Evolutionary conservation across 1,284 basidiomycete species (phyloP).

Genomic region (Microbotryomycetes sp.): DNA sequence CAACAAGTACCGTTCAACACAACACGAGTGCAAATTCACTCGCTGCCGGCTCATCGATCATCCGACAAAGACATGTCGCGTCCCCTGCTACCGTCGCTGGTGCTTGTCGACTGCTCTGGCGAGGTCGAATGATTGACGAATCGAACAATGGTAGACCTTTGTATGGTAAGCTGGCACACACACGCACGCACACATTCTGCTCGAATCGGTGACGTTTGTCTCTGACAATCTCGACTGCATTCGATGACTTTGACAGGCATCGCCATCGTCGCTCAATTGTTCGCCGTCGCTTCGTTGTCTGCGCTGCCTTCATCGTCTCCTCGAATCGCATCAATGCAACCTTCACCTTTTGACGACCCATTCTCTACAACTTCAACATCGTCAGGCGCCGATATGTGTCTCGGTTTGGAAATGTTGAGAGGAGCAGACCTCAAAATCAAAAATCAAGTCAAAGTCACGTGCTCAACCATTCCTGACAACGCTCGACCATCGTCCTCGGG

Average conservation of each 20-base stretch:
- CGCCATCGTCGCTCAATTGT: slow-evolving; percentile 31
- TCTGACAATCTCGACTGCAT: no score
- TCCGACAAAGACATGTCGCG: not conserved
- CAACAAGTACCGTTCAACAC: no score
- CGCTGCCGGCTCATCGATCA: no score
- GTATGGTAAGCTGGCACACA: slow-evolving; percentile 4
- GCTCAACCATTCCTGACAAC: no score
- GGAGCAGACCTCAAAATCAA: slow-evolving; percentile 12
- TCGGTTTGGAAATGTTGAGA: slow-evolving; percentile 31
- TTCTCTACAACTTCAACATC: slow-evolving; percentile 13
- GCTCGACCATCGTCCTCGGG: not conserved
- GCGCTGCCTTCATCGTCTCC: slow-evolving; percentile 1
- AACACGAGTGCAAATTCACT: no score
- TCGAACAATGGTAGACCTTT: not conserved
- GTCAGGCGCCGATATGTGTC: slow-evolving; percentile 29
- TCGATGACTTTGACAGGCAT: slow-evolving; percentile 12
- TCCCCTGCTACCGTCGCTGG: not conserved
- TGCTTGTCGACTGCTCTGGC: slow-evolving; percentile 23
- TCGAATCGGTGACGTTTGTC: no score
- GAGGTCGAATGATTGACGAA: slow-evolving; percentile 11
- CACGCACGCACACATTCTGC: not conserved
- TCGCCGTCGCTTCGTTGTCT: slow-evolving; percentile 19
- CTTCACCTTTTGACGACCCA: slow-evolving; percentile 33
- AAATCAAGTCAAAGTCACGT: slow-evolving; percentile 1
- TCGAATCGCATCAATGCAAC: not conserved